Percentiles rank a stretch among this genome's conserved stretches.
These are phyloP conservation scores for Aspergillus neoniger DNA, from an alignment of 2,329 filamentous ascomycete species.

Conservation along the genomic window DNA sequence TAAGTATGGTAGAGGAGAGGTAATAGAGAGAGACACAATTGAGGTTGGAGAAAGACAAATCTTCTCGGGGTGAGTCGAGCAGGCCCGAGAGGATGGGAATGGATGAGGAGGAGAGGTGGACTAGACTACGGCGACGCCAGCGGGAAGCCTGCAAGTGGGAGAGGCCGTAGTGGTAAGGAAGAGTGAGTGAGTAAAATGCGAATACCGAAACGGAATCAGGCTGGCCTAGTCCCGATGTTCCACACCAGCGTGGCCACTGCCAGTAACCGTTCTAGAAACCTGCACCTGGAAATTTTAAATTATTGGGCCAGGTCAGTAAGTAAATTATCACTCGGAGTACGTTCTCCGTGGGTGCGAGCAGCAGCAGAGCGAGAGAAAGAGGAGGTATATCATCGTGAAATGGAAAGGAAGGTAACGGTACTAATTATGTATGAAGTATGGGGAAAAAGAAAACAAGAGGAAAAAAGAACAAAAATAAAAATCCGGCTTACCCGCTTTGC, in stretches of 20 bases:
- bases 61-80: conserved; percentile 9
- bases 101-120: conserved; percentile 12
- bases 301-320: background rate
- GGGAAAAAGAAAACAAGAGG: conserved; percentile 3
- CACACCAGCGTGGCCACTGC: conserved; percentile 18
- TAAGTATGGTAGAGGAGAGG: conserved; percentile 15
- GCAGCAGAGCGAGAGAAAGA: background rate
- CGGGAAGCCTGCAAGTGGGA: conserved; percentile 5
- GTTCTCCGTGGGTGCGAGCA: conserved; percentile 1
- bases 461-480: conserved; percentile 12
- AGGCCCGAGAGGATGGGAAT: conserved; percentile 12
- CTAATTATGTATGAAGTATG: conserved; percentile 6
- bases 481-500: conserved; percentile 18
- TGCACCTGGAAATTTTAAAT: conserved; percentile 15
- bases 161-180: conserved; percentile 4
- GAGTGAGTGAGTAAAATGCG: conserved; percentile 7
- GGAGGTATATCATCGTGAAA: background rate
- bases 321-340: background rate
- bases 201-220: conserved; percentile 13
- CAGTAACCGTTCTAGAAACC: conserved; percentile 20
- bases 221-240: conserved; percentile 15
- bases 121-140: conserved; percentile 3
- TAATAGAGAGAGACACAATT: conserved; percentile 2
- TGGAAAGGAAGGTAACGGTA: background rate
- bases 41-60: conserved; percentile 7